Base-by-base conservation (phyloP, 1,284 basidiomycete species). In the Trichosporon sp. region DNA sequence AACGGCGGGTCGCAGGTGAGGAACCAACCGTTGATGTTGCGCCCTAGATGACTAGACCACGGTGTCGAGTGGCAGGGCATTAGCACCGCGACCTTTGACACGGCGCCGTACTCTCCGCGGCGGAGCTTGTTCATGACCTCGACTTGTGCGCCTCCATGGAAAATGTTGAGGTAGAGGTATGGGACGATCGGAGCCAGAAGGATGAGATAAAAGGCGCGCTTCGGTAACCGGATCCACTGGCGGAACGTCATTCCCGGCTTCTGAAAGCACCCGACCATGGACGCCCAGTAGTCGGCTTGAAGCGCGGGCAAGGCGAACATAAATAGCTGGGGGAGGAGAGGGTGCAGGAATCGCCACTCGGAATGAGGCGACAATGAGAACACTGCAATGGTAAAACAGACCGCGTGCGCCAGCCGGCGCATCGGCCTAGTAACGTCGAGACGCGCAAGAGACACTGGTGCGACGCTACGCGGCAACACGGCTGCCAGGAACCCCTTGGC, bases 61-160 rank as follows among this genome's bases (percentile, higher is more conserved):
- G 96, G 96, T 0, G 92, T 94, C n/a, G 94, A 97, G 84, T 99
- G 97, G 76, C 97, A 99, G 2, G 97, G 97, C 92, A 95, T 96
- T 19, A 98, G 84, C 73, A 94, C 91, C 0, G 92, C 94, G 14
- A 97, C 84, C 7, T 89, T 89, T 0, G 66, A 66, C 32, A 80
- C 76, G 2, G 70, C 32, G 0, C 79, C 78, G 3, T 76, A 72
- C 8, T 66, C 72, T 69, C 75, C 72, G 21, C 70, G 19, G 26
- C 74, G 75, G 21, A 73, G 84, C 26, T 73, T 76, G 75, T 73
- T 88, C 84, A 92, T 87, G 19, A 93, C 91, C 56, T 86, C 85
- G 67, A 95, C 88, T 73, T 96, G 94, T 6, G 89, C 93, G 54
- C 87, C 87, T 68, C 90, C 90, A 80, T 97, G 94, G 74, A 90